These are phyloP conservation scores for Coriaria nepalensis DNA, from an alignment of 306 rosid species.

Conservation along the genomic window DNA sequence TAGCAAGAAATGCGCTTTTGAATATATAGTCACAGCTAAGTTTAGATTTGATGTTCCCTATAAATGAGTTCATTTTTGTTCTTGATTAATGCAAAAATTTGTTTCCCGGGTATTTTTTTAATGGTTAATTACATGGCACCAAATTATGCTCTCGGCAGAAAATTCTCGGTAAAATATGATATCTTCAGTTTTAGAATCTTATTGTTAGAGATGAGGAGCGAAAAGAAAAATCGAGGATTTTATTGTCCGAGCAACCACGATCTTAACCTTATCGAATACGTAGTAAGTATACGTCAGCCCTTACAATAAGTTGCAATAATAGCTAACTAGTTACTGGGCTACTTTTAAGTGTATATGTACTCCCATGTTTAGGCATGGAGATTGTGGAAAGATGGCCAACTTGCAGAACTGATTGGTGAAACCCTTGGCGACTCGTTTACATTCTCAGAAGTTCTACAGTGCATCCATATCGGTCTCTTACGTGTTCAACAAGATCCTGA, in stretches of 20 bases:
- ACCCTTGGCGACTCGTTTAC: background rate
- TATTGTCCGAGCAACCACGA: conserved; percentile 7
- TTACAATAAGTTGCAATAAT: too few species aligned
- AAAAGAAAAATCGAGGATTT: conserved; percentile 23
- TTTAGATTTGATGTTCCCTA: too few species aligned
- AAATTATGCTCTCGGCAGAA: conserved; percentile 25
- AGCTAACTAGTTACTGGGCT: background rate
- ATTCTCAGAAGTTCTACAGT: background rate
- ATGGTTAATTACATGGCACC: conserved; percentile 37
- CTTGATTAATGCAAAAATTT: too few species aligned
- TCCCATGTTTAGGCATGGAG: conserved; percentile 19
- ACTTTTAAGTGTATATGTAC: background rate
- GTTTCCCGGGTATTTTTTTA: background rate
- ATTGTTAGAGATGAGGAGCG: conserved; percentile 22
- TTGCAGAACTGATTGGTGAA: conserved; percentile 12
- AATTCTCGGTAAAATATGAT: conserved; percentile 29
- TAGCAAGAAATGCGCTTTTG: too few species aligned
- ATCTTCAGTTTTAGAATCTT: conserved; percentile 34
- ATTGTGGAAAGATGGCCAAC: conserved; percentile 13
- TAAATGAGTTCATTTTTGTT: too few species aligned
- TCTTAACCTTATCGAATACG: conserved; percentile 29
- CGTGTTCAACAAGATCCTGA: conserved; percentile 15
- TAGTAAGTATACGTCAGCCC: conserved; percentile 15
- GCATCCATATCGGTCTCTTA: conserved; percentile 15
- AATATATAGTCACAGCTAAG: too few species aligned